Evolutionary conservation across 768 basidiomycete species (phyloP).

Genomic region (Russula sp.): DNA sequence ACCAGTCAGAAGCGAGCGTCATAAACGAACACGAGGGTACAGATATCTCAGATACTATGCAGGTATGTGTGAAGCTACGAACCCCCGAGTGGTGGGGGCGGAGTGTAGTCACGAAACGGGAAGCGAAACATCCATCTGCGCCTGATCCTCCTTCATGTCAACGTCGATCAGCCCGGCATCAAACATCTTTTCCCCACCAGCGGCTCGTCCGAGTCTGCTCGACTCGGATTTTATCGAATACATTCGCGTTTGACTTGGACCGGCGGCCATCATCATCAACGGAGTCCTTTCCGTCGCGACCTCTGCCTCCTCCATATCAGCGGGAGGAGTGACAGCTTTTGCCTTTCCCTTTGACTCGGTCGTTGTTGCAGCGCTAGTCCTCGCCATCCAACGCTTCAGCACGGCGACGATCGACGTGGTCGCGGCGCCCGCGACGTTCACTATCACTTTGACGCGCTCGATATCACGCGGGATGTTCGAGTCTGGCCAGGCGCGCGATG

Average conservation of each 20-base stretch:
- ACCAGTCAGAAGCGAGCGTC: too few species aligned
- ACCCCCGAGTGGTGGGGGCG: too few species aligned
- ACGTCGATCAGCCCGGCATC: slow-evolving; percentile 9
- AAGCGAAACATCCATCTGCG: neutral
- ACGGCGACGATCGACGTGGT: slow-evolving; percentile 9
- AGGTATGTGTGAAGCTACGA: too few species aligned
- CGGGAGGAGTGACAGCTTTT: too few species aligned
- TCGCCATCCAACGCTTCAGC: slow-evolving; percentile 14
- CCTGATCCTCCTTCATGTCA: slow-evolving; percentile 7
- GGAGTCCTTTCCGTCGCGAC: slow-evolving; percentile 10
- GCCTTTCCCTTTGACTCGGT: neutral
- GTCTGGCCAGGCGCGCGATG: slow-evolving; percentile 12
- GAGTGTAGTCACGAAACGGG: neutral
- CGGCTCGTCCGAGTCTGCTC: neutral
- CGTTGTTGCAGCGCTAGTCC: too few species aligned
- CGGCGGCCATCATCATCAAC: slow-evolving; percentile 1
- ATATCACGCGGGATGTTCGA: slow-evolving; percentile 12
- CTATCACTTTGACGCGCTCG: slow-evolving; percentile 15
- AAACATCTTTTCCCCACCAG: neutral
- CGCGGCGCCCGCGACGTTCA: slow-evolving; percentile 11
- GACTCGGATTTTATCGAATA: neutral
- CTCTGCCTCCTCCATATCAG: neutral
- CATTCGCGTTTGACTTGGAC: too few species aligned
- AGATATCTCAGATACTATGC: too few species aligned
- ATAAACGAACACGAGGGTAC: too few species aligned